phyloP scores from a whole-genome alignment of 192 early-diverging fungal species.

The Coemansia interrupta region DNA sequence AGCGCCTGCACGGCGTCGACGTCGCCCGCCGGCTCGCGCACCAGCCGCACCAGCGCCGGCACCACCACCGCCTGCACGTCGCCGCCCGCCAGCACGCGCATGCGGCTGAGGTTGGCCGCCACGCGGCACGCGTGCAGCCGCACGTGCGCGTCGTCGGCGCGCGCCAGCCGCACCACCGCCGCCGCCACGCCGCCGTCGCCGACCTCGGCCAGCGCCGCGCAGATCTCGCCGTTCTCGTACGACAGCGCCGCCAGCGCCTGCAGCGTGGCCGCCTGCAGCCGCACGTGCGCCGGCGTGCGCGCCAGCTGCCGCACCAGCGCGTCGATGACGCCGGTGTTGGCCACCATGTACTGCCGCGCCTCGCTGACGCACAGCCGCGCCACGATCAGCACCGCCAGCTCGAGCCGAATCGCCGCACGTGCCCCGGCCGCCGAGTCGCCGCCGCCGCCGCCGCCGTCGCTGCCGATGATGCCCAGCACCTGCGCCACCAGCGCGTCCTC shows the following conservation, averaged over 20 bases:
- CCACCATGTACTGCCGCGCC: slow-evolving; percentile 44
- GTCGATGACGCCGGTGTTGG: slow-evolving; percentile 40
- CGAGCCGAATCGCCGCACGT: slow-evolving; percentile 37
- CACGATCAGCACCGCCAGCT: slow-evolving; percentile 43
- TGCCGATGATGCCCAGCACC: slow-evolving; percentile 33
- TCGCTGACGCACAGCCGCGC: slow-evolving; percentile 41
- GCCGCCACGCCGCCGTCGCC: slow-evolving; percentile 13
- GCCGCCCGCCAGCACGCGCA: slow-evolving; percentile 23
- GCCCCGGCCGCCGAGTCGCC: slow-evolving; percentile 26
- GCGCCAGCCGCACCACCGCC: slow-evolving; percentile 30
- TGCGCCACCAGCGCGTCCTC: slow-evolving; percentile 22
- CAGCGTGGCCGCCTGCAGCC: slow-evolving; percentile 38
- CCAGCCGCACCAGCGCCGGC: slow-evolving; percentile 36
- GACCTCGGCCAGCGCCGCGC: slow-evolving; percentile 21
- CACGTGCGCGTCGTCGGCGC: slow-evolving; percentile 23
- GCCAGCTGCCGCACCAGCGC: slow-evolving; percentile 29
- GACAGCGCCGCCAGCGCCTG: slow-evolving; percentile 39
- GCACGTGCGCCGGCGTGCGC: slow-evolving; percentile 18
- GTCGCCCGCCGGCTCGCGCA: slow-evolving; percentile 8
- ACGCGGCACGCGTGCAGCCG: slow-evolving; percentile 38
- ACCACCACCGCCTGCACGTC: slow-evolving; percentile 33
- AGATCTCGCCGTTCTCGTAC: slow-evolving; percentile 48
- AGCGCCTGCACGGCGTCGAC: slow-evolving; percentile 24
- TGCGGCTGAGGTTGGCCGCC: slow-evolving; percentile 40
- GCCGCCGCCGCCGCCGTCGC: slow-evolving; percentile 6